phyloP scores from a whole-genome alignment of 495 filamentous ascomycete species.

The Geoglossum glabrum region DNA sequence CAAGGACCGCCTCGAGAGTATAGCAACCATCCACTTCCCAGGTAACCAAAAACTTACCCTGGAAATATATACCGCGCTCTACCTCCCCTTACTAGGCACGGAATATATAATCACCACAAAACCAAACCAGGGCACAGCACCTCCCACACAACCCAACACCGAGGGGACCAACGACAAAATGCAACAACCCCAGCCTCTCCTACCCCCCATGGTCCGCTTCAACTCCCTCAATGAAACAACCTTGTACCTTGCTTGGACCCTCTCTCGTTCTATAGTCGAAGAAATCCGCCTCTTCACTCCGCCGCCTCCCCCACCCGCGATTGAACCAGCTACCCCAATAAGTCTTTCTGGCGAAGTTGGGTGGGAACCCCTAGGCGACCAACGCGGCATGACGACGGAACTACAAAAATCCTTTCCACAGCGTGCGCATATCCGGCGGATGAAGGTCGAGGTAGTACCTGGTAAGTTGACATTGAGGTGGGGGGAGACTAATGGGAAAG shows the following conservation, averaged over 20 bases:
- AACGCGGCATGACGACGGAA: background rate
- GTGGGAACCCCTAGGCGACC: background rate
- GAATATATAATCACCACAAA: constrained; percentile 23
- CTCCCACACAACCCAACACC: background rate
- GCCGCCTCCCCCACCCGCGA: background rate
- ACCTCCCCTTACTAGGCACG: constrained; percentile 24
- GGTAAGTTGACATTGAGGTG: background rate
- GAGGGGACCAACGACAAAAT: background rate
- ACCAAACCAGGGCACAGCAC: background rate
- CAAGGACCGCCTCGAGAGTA: background rate
- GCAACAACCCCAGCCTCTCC: constrained; percentile 8
- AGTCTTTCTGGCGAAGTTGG: background rate
- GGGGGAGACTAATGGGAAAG: background rate
- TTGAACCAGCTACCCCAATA: background rate
- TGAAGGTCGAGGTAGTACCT: background rate
- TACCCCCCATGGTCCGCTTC: background rate
- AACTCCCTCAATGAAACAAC: background rate
- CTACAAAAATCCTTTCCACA: background rate
- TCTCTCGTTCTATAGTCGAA: background rate
- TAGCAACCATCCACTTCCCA: background rate
- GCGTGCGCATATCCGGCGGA: background rate
- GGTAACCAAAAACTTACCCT: constrained; percentile 20
- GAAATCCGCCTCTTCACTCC: background rate
- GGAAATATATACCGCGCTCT: constrained; percentile 24
- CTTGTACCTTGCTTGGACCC: background rate